Percentiles rank a stretch among this genome's conserved stretches.
These are phyloP conservation scores for Chalaropsis ovoidea DNA, from an alignment of 2,329 filamentous ascomycete species.

Conservation along the genomic window DNA sequence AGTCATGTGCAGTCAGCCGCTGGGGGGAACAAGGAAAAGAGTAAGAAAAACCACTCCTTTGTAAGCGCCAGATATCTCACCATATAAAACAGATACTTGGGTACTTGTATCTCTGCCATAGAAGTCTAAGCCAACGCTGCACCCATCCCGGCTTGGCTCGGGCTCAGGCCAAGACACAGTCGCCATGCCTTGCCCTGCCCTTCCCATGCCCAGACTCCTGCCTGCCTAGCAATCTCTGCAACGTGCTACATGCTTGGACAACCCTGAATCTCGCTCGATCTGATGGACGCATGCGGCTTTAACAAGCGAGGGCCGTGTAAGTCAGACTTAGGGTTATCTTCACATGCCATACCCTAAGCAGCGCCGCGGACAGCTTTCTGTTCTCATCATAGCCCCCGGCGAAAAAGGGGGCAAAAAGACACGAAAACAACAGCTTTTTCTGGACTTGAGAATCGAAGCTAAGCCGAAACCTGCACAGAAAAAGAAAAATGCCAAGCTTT, in stretches of 20 bases:
- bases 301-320: conserved; percentile 5
- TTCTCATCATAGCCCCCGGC: neutral
- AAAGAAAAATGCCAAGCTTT: conserved; percentile 11
- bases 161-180: conserved; percentile 6
- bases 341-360: neutral
- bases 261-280: neutral
- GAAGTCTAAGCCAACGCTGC: neutral
- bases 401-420: neutral
- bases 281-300: neutral
- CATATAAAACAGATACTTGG: neutral
- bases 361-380: neutral
- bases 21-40: neutral
- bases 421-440: neutral
- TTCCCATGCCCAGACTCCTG: neutral
- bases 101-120: neutral
- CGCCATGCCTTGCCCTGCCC: neutral
- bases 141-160: neutral
- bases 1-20: neutral
- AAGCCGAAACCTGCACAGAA: neutral
- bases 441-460: neutral
- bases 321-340: neutral
- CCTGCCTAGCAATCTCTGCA: neutral
- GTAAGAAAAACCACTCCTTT: neutral
- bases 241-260: neutral
- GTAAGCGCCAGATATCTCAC: neutral